These are phyloP conservation scores for Croton setiger DNA, from an alignment of 441 rosid species.

Conservation along the genomic window DNA sequence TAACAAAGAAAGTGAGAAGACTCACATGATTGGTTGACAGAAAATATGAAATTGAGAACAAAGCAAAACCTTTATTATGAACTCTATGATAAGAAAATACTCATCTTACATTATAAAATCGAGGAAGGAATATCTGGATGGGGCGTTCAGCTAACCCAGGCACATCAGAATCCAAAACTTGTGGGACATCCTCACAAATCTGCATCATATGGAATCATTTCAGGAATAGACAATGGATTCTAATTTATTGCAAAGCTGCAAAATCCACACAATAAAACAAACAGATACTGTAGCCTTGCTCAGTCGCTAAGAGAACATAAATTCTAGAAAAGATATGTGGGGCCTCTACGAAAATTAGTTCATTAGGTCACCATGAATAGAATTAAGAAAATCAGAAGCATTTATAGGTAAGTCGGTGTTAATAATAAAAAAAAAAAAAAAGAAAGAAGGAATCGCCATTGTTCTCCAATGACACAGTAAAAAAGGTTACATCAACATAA, in stretches of 20 bases:
- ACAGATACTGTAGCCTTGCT: not conserved
- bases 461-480: not conserved
- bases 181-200: slow-evolving; percentile 99
- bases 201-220: slow-evolving; percentile 24
- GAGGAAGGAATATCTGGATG: slow-evolving; percentile 76
- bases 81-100: slow-evolving; percentile 7
- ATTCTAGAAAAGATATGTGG: not conserved
- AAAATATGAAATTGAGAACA: not conserved
- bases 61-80: slow-evolving; percentile 1
- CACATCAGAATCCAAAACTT: slow-evolving; percentile 80
- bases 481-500: not conserved
- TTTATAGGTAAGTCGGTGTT: not conserved
- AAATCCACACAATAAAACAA: not conserved
- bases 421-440: not conserved
- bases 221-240: slow-evolving; percentile 8
- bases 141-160: slow-evolving; percentile 91
- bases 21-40: not conserved
- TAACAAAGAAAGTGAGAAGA: not conserved
- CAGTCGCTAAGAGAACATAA: not conserved
- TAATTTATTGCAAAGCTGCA: not conserved
- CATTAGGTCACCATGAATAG: not conserved
- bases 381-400: slow-evolving; percentile 2
- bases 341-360: not conserved
- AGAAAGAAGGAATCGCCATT: not conserved
- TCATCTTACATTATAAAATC: slow-evolving; percentile 68